Base-by-base conservation (phyloP, 306 rosid genomes). In the Albizia julibrissin region DNA sequence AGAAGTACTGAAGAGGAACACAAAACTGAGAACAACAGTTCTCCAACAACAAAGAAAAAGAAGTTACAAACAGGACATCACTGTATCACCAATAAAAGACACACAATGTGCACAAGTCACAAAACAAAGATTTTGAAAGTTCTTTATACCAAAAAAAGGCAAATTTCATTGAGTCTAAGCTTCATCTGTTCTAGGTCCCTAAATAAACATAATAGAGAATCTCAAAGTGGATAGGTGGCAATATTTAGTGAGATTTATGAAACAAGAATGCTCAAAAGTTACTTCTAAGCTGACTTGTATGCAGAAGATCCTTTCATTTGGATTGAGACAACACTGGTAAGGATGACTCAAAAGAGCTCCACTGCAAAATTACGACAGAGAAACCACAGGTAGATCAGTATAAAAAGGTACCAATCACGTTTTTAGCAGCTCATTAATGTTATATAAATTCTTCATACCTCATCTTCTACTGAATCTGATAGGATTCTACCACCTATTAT, bases 121-220 rank as follows among this genome's bases (percentile, higher is more conserved):
- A 69, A 49, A 80, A 68, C 24, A 72, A 70, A 71, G 33, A 81
- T 24, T 59, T 54, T 65, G 68, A 72, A 72, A 39, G 59, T 71
- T 67, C 34, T 80, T 58, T 37, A 50, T 64, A 67, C 74, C 59
- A 54, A 29, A 21, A 65, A 68, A 61, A 6, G 69, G 62, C 66
- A 61, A 85, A 44, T 1, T 33, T 67, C 47, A 54, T 39, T 70
- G 82, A 43, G 27, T 34, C 33, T 39, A 39, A 65, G 76, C 73
- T 65, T 33, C 70, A 61, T 52, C 58, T 47, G 49, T 76, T 69
- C 75, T 44, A 65, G 50, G 72, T 76, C 39, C 66, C 31, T 33
- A 43, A 79, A 75, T 68, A 69, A 58, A 31, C 47, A 50, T 44
- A 42, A 26, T 22, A 68, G 80, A 61, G 80, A 37, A 69, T 37